Percentiles rank a stretch among this genome's conserved stretches.
Evolutionary conservation across 2,329 filamentous ascomycete species (phyloP).

Genomic region (Fonsecaea monophora): DNA sequence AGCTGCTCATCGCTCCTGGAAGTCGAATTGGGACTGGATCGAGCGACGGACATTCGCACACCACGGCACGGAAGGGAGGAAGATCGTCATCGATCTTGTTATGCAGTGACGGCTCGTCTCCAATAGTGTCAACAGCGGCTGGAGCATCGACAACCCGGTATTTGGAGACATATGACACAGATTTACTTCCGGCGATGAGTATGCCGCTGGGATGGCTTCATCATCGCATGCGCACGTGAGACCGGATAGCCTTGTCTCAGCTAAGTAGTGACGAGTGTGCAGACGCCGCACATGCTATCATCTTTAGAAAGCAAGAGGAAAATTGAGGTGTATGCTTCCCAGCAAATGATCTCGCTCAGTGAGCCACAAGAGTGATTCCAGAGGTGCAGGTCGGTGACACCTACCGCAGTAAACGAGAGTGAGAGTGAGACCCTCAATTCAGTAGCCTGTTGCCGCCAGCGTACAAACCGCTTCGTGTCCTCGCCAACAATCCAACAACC

Average conservation of each 20-base stretch:
- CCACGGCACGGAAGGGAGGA: no score
- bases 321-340: background rate
- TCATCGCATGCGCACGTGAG: background rate
- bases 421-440: background rate
- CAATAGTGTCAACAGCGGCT: background rate
- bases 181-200: background rate
- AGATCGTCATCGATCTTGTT: no score
- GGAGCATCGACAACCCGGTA: background rate
- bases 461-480: slow-evolving; percentile 51
- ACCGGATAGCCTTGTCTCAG: background rate
- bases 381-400: background rate
- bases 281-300: background rate
- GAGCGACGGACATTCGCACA: no score
- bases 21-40: no score
- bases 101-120: no score
- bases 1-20: no score
- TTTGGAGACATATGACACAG: background rate
- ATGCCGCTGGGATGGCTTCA: background rate
- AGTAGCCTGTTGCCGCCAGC: slow-evolving; percentile 26
- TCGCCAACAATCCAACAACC: slow-evolving; percentile 54
- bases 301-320: background rate
- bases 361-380: no score
- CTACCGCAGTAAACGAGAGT: background rate
- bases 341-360: background rate
- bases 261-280: background rate